Base-by-base conservation (phyloP, 305 asterid genomes). In the Fraxinus nigra region DNA sequence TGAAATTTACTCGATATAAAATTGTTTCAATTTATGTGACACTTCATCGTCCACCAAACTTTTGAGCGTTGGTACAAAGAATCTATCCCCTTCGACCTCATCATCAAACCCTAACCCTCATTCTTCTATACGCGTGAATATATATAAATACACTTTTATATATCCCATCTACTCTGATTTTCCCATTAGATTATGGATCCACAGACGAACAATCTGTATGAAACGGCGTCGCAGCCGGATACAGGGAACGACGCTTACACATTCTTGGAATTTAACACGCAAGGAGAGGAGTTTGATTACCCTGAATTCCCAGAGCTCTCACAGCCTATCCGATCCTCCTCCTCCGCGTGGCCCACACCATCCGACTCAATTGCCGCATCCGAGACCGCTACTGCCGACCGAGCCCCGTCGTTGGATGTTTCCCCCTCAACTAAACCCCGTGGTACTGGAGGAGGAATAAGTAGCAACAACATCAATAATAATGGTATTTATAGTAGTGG, bases 141-240 rank as follows among this genome's bases (percentile, higher is more conserved):
- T 20, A 18, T 8, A 18, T 8, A 77, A 46, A 5, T 32, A 65
- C 63, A 10, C 18, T 10, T 18, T 9, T 38, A 24, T 4, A 4
- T 20, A 7, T 20, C 9, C 8, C 10, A 24, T 79, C 40, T 63
- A 3, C 28, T 11, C 63, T 13, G 24, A 79, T 79, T 10, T 2
- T 79, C 7, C 33, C 8, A 0, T 20, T 20, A 22, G 26, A 37
- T 11, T 78, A 96, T 96, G 99, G 93, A 96, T 91, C 87, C 97
- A 51, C 98, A 91, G 91, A 85, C 88, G 80, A 93, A 83, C 88
- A 89, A 91, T 90, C 89, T 96, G 5, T 96, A 89, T 81, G 99
- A 94, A n/a, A 94, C 99, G 83, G 94, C 98, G 85, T 96, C 99
- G 75, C 99, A 96, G 93, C 99, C 99, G 61, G 99, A 96, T 87